Evolutionary conservation across 2,329 filamentous ascomycete species (phyloP).

Genomic region (Raffaelea albimanens): DNA sequence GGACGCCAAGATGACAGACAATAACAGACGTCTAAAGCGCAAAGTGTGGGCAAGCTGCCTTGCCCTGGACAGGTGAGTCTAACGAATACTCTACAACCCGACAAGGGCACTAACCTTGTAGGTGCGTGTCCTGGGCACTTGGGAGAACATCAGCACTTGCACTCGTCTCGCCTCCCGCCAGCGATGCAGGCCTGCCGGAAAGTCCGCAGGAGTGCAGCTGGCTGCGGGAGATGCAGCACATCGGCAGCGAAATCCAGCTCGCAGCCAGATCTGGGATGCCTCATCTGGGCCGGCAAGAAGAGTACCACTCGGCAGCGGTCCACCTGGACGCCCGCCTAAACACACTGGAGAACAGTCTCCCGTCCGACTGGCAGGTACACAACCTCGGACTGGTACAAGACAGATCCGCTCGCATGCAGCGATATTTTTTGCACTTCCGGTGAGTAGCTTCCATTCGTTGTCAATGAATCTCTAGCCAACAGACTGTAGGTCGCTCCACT

Average conservation of each 20-base stretch:
- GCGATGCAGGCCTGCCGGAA: too few relatives aligned
- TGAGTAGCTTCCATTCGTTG: too few relatives aligned
- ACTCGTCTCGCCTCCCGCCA: neutral
- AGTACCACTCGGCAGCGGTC: too few relatives aligned
- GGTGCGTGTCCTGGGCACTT: neutral
- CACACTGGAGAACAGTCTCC: too few relatives aligned
- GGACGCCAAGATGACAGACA: slow-evolving; percentile 15
- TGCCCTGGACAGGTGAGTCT: slow-evolving; percentile 30
- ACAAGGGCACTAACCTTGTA: neutral
- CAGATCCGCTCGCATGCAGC: too few relatives aligned
- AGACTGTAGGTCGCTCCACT: too few relatives aligned
- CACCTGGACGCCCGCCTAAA: too few relatives aligned
- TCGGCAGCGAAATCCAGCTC: slow-evolving; percentile 22
- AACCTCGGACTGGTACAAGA: too few relatives aligned
- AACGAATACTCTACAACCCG: slow-evolving; percentile 4
- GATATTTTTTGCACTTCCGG: too few relatives aligned
- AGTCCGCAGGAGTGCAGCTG: slow-evolving; percentile 16
- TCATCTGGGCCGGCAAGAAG: neutral
- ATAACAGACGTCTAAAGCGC: slow-evolving; percentile 26
- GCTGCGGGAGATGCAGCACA: slow-evolving; percentile 23
- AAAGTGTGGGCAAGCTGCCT: slow-evolving; percentile 27
- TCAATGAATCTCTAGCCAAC: too few relatives aligned
- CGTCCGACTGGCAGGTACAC: too few relatives aligned
- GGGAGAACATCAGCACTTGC: neutral
- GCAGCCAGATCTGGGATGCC: slow-evolving; percentile 1